Evolutionary conservation across 257 asterid species (phyloP), one percentile per base, ranked within the genome.

Genomic region (Prunella vulgaris): DNA sequence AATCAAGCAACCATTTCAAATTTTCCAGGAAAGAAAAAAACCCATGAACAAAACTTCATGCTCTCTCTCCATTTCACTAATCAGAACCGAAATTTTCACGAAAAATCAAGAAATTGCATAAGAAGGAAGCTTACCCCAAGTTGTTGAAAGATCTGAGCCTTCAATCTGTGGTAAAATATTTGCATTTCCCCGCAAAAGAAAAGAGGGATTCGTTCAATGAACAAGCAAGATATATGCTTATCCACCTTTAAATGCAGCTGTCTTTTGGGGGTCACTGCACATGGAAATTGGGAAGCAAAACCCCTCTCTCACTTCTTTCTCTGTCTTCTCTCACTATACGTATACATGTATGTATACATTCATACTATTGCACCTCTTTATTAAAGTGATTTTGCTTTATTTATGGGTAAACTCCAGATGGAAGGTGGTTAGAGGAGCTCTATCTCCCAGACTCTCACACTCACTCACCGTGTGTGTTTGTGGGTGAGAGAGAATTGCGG

Each of bases 201-300:
- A 44, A 46, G 37, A 24, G 24, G 33, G 67, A 74, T 57, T 69
- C 73, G 74, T 72, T 75, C 56, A 74, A 71, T 76, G 80, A 51
- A 79, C 79, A 79, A 74, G 89, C 56, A 80, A 84, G 81, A 53
- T 28, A 74, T 74, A 68, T 70, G 56, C 62, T 13, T n/a, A 59
- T 48, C 65, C 74, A 67, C 74, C 70, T 59, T 57, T 60, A 73
- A 67, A 57, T 65, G 70, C 76, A 77, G 74, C 63, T 76, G 69
- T 32, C 70, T 72, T 83, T 79, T 68, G 79, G 84, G 87, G 84
- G 87, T 84, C 69, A 78, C 87, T 79, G 79, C 87, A 85, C 86
- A 73, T 79, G 90, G 81, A 75, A 65, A 72, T 33, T 10, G 6
- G 15, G 2, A 42, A 13, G 1, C 21, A 58, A 59, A 7, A 58